Conservation (phyloP, 2,329 filamentous ascomycete genomes). For the Hyphodiscus sp. region DNA sequence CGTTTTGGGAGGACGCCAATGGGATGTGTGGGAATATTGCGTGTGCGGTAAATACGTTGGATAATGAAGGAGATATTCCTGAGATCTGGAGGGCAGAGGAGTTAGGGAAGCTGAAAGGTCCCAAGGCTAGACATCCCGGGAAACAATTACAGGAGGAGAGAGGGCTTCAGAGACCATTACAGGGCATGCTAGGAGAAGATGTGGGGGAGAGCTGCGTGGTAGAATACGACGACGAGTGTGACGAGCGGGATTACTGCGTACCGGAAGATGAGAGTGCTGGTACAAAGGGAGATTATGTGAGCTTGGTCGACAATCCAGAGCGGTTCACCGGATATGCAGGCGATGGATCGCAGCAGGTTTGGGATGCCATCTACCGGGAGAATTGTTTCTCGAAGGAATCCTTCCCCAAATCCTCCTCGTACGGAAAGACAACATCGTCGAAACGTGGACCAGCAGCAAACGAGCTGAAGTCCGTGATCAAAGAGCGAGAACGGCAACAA, state of each 20-base stretch:
- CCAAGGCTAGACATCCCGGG: constrained; percentile 81
- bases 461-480: constrained; percentile 56
- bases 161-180: constrained; percentile 63
- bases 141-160: constrained; percentile 65
- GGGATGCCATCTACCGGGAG: constrained; percentile 94
- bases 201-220: constrained; percentile 96
- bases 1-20: constrained; percentile 91
- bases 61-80: constrained; percentile 92
- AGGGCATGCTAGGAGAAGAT: constrained; percentile 74
- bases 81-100: constrained; percentile 86
- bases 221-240: constrained; percentile 95
- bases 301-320: constrained; percentile 86
- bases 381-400: constrained; percentile 82
- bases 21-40: constrained; percentile 96
- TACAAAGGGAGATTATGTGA: constrained; percentile 93
- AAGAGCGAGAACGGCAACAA: constrained; percentile 53
- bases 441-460: constrained; percentile 41
- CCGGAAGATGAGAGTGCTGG: constrained; percentile 85
- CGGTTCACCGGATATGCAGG: constrained; percentile 92
- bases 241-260: constrained; percentile 93
- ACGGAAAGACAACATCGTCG: constrained; percentile 37
- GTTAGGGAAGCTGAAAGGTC: constrained; percentile 85
- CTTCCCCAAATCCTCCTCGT: constrained; percentile 51
- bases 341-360: constrained; percentile 78
- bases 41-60: constrained; percentile 89